A percentile compares a stretch with the other conserved stretches of the same genome.
Conservation (phyloP, 208 protist species). For the Porcisia hertigi region DNA sequence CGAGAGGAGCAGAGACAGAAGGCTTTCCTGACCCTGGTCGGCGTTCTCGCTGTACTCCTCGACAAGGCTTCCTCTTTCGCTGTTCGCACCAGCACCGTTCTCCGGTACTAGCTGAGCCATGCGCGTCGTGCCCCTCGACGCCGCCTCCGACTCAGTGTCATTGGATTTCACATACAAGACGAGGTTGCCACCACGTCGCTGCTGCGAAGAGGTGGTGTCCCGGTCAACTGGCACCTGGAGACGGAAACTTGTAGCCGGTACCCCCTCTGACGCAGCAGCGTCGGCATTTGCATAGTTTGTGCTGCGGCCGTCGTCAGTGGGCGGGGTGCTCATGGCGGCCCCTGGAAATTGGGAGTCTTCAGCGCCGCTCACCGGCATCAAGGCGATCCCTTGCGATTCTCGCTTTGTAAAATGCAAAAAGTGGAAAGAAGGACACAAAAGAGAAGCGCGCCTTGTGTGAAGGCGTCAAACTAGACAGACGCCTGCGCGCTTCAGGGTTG, state of each 20-base stretch:
- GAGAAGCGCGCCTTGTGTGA: background rate
- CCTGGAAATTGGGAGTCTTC: background rate
- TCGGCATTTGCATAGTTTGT: background rate
- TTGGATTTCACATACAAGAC: constrained; percentile 32
- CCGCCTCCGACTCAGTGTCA: constrained; percentile 26
- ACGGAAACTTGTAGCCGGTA: constrained; percentile 16
- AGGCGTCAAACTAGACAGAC: too few relatives aligned
- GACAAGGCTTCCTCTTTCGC: background rate
- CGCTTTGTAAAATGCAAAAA: background rate
- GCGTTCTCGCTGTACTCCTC: background rate
- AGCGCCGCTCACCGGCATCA: constrained; percentile 11
- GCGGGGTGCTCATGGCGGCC: background rate
- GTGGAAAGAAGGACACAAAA: background rate
- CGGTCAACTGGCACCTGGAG: background rate
- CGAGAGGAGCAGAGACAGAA: constrained; percentile 12
- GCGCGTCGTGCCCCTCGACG: background rate
- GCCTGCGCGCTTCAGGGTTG: too few relatives aligned
- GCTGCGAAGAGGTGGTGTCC: constrained; percentile 18
- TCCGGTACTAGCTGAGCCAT: background rate
- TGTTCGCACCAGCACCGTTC: background rate
- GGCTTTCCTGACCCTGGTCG: background rate
- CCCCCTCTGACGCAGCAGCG: background rate
- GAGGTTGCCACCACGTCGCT: constrained; percentile 25
- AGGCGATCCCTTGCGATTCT: background rate
- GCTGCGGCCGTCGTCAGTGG: constrained; percentile 24